Conservation (phyloP, 208 protist species). For the Wallacemonas rigidus region DNA sequence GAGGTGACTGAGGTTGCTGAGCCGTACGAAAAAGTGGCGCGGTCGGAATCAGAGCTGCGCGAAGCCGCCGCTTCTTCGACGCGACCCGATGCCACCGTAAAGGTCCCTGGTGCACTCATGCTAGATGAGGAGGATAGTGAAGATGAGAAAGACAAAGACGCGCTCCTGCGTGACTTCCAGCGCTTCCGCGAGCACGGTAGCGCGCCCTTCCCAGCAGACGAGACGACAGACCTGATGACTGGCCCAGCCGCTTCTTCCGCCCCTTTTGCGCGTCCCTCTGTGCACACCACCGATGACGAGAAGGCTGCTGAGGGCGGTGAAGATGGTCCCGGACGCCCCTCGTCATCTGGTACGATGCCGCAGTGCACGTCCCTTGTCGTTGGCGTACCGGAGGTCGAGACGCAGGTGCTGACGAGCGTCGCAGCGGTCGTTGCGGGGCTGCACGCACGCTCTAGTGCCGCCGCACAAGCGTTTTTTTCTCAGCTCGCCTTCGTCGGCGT, state of each 20-base stretch:
- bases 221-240: background rate
- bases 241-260: too few species aligned
- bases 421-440: slow-evolving; percentile 48
- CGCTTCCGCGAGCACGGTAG: slow-evolving; percentile 20
- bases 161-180: slow-evolving; percentile 72
- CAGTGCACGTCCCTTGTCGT: background rate
- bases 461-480: slow-evolving; percentile 52
- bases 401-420: slow-evolving; percentile 43
- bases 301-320: background rate
- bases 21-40: too few species aligned
- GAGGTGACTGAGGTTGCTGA: too few species aligned
- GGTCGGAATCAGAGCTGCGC: background rate
- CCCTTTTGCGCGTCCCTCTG: too few species aligned
- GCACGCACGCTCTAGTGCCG: slow-evolving; percentile 39
- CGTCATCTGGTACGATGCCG: background rate
- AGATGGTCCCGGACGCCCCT: background rate
- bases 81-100: background rate
- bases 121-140: slow-evolving; percentile 21
- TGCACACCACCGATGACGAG: too few species aligned
- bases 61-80: background rate
- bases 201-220: background rate
- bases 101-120: background rate
- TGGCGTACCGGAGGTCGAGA: slow-evolving; percentile 22
- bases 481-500: slow-evolving; percentile 65
- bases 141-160: slow-evolving; percentile 32